Percentiles rank a stretch among this genome's conserved stretches.
These are phyloP conservation scores for Kodamaea kaohsiungensis DNA, from an alignment of 805 yeast genomes.

Conservation along the genomic window DNA sequence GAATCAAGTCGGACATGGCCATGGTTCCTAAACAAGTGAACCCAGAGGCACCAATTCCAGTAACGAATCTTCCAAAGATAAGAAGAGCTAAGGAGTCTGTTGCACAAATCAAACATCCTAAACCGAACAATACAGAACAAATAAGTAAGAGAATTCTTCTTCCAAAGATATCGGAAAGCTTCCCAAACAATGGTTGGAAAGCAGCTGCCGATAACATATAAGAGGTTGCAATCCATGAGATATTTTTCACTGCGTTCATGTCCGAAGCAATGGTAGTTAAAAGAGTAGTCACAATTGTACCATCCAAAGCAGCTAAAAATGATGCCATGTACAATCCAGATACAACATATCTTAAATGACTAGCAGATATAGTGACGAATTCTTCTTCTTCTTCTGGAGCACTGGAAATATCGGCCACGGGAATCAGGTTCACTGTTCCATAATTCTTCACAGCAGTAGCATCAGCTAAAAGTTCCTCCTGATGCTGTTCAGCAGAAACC, in stretches of 20 bases:
- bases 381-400: neutral
- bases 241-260: constrained; percentile 58
- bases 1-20: constrained; percentile 72
- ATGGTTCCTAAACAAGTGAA: constrained; percentile 74
- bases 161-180: constrained; percentile 71
- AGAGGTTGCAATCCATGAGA: constrained; percentile 75
- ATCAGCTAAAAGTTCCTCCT: constrained; percentile 20
- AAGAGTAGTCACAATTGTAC: constrained; percentile 65
- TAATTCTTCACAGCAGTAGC: constrained; percentile 1
- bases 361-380: neutral
- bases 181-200: constrained; percentile 73
- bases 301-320: constrained; percentile 65
- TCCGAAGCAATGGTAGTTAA: constrained; percentile 69
- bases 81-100: constrained; percentile 49
- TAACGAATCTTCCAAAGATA: constrained; percentile 63
- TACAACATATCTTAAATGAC: constrained; percentile 30
- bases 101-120: constrained; percentile 58
- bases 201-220: constrained; percentile 69
- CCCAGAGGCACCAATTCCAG: constrained; percentile 95
- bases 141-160: constrained; percentile 50
- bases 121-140: constrained; percentile 55
- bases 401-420: constrained; percentile 12
- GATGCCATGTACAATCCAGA: constrained; percentile 38
- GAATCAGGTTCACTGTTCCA: constrained; percentile 9
- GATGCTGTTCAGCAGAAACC: constrained; percentile 29